A percentile compares a stretch with the other conserved stretches of the same genome.
phyloP scores from a whole-genome alignment of 306 rosid species.

The Lathyrus oleraceus region DNA sequence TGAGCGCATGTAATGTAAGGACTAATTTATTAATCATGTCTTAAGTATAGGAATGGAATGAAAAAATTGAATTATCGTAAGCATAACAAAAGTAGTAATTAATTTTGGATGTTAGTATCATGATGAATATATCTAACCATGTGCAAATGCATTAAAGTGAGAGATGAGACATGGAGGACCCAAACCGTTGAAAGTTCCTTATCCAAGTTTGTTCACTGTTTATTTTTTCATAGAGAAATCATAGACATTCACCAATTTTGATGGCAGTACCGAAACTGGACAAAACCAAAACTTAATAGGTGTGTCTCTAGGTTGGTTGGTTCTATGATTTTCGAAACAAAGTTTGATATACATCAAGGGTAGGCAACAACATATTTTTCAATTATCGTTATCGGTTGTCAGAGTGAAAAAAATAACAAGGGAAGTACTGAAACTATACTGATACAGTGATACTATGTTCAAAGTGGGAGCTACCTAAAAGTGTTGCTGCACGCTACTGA shows the following conservation, averaged over 20 bases:
- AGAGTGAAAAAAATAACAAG: slow-evolving; percentile 6
- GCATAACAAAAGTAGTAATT: slow-evolving; percentile 13
- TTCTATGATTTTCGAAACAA: slow-evolving; percentile 7
- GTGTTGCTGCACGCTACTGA: slow-evolving; percentile 11
- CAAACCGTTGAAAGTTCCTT: slow-evolving; percentile 35
- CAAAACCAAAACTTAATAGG: slow-evolving; percentile 36
- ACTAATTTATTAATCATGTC: slow-evolving; percentile 25
- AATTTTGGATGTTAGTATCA: neutral
- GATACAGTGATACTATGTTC: slow-evolving; percentile 1
- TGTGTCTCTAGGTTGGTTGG: slow-evolving; percentile 33
- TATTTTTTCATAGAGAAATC: slow-evolving; percentile 17
- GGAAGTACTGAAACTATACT: neutral
- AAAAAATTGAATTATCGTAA: slow-evolving; percentile 2
- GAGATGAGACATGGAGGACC: slow-evolving; percentile 34
- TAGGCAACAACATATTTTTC: slow-evolving; percentile 19
- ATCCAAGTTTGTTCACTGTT: slow-evolving; percentile 29
- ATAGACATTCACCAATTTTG: slow-evolving; percentile 21
- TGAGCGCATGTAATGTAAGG: slow-evolving; percentile 12
- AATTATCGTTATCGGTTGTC: slow-evolving; percentile 31
- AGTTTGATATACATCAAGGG: slow-evolving; percentile 8
- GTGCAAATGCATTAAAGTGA: slow-evolving; percentile 17
- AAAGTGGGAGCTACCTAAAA: slow-evolving; percentile 6
- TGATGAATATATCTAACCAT: slow-evolving; percentile 29
- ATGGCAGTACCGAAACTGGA: slow-evolving; percentile 23
- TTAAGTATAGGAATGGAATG: neutral